phyloP scores from a whole-genome alignment of 257 asterid genomes.

The Penstemon barbatus region DNA sequence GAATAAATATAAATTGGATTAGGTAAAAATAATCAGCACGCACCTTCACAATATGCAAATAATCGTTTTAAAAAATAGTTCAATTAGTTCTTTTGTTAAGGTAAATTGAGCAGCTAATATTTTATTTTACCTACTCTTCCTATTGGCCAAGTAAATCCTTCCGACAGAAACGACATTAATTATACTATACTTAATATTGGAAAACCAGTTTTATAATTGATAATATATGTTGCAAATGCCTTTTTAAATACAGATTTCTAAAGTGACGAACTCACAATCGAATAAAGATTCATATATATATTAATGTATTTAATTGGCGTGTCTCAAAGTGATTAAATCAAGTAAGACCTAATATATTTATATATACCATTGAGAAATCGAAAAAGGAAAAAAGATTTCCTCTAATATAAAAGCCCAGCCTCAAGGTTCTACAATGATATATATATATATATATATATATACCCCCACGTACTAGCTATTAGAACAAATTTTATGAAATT shows the following conservation, averaged over 20 bases:
- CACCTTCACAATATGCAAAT: conserved; percentile 26
- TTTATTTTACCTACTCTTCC: conserved; percentile 36
- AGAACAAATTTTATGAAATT: conserved; percentile 2
- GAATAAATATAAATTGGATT: conserved; percentile 39
- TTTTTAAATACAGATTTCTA: not conserved
- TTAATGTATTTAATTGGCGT: no score
- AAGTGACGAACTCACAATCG: no score
- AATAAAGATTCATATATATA: no score
- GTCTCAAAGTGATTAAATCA: not conserved
- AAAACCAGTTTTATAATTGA: not conserved
- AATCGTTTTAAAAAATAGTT: conserved; percentile 21
- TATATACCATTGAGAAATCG: not conserved
- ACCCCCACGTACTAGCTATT: no score
- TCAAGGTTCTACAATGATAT: not conserved
- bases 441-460: not conserved
- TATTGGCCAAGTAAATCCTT: conserved; percentile 5
- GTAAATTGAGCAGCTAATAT: conserved; percentile 27
- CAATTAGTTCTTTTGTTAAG: conserved; percentile 22
- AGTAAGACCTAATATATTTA: not conserved
- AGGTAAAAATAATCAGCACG: conserved; percentile 35
- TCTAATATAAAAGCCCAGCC: no score
- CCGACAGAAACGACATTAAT: not conserved
- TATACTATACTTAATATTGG: not conserved
- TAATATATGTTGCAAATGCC: not conserved
- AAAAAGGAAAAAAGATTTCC: not conserved